Base-by-base conservation (phyloP, 495 filamentous ascomycete species). In the Aspergillus kassunensis region DNA sequence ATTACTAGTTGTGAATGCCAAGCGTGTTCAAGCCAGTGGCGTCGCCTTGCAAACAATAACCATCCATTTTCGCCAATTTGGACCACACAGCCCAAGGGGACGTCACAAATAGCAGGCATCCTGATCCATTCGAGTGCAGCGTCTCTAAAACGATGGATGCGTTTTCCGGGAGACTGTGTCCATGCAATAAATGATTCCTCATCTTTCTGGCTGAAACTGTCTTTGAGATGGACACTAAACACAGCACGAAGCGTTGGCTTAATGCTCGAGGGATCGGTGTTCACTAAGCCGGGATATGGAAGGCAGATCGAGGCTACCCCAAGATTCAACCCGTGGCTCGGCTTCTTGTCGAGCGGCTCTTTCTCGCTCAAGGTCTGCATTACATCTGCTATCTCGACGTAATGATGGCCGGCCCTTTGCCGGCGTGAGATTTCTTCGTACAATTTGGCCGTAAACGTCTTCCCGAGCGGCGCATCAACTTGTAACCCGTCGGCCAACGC, bases 241-340 rank as follows among this genome's bases (percentile, higher is more conserved):
- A 59, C 56, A 29, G 51, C 51, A 13, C 41, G 56, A 20, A 54
- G 56, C 11, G 20, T 41, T 25, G 56, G 56, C 18, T 33, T 20
- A 34, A 55, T 51, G 11, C 13, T 40, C 25, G 31, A 31, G 6
- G 51, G 56, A 16, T 54, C 35, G 13, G 55, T 31, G 13, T 20
- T 24, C 19, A 42, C 39, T 21, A 51, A 15, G 19, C 56, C 56
- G 29, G 30, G 24, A 30, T 55, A 42, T 13, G 51, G 42, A 5
- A 54, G 27, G 47, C 51, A 51, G 47, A 55, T 40, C 35, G 51
- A 55, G 29, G 44, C 40, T 3, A 35, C 45, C 7, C 47, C 47
- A 10, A 40, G 27, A 13, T 41, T 31, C 5, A 40, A 23, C 4
- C 47, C 19, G 29, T 50, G 34, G 2, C 11, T 19, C 2, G 19